A percentile compares a stretch with the other conserved stretches of the same genome.
These are phyloP conservation scores for Eucalyptus curtisii DNA, from an alignment of 345 rosid species.

Conservation along the genomic window DNA sequence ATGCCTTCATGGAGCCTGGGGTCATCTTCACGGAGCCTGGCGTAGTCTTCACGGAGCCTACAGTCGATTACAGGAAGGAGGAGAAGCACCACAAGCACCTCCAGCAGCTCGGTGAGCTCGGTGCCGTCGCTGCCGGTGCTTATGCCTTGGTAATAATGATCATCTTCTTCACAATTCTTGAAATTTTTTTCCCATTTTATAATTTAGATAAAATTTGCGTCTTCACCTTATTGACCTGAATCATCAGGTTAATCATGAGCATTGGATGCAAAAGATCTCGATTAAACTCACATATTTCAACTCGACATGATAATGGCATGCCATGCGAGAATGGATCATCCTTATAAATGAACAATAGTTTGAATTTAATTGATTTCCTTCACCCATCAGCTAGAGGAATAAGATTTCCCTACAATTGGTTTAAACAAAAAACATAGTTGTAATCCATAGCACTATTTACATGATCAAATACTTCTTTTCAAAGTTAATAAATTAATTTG, in stretches of 20 bases:
- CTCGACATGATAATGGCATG: background rate
- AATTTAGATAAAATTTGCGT: background rate
- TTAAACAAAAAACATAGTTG: background rate
- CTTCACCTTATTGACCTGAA: background rate
- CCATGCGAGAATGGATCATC: background rate
- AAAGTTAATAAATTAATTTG: too few species aligned
- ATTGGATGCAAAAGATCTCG: background rate
- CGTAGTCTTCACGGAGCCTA: background rate
- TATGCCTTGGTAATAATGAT: conserved; percentile 28
- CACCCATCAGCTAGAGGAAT: background rate
- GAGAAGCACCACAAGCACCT: conserved; percentile 55
- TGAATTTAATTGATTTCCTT: background rate
- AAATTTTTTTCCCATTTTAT: background rate
- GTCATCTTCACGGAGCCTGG: background rate
- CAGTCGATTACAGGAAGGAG: conserved; percentile 22
- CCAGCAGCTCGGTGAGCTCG: conserved; percentile 36
- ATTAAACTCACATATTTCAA: background rate
- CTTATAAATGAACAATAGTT: background rate
- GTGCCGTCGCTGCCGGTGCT: conserved; percentile 26
- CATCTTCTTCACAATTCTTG: background rate
- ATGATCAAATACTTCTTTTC: too few species aligned
- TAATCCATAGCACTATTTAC: too few species aligned
- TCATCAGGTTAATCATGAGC: background rate
- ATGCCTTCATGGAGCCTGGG: background rate
- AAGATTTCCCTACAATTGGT: background rate